Conservation (phyloP, 106 monocot species). For the Gastrodia elata region DNA sequence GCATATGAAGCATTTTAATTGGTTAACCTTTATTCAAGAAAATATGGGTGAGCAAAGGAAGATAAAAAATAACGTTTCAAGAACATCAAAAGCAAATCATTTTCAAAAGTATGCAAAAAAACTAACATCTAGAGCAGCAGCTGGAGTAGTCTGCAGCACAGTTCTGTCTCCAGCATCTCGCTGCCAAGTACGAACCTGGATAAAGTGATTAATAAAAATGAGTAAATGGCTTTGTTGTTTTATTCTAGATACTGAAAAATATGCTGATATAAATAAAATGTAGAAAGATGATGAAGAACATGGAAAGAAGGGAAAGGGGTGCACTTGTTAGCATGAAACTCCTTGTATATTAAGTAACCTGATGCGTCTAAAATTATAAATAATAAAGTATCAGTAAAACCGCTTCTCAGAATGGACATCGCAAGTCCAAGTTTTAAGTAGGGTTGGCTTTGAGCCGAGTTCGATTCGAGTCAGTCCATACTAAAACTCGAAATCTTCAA, state of each 20-base stretch:
- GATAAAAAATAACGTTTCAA: neutral
- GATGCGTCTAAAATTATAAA: neutral
- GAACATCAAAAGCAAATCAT: neutral
- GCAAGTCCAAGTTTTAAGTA: neutral
- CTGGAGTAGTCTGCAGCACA: slow-evolving; percentile 79
- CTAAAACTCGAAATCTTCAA: too few relatives aligned
- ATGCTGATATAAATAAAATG: neutral
- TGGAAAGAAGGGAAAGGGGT: too few relatives aligned
- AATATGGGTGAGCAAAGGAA: neutral
- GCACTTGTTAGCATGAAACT: too few relatives aligned
- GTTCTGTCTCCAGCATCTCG: slow-evolving; percentile 66
- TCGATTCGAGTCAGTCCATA: too few relatives aligned
- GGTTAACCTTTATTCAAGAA: neutral
- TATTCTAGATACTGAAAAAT: neutral
- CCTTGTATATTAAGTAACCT: too few relatives aligned
- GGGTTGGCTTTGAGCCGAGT: too few relatives aligned
- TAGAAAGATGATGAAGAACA: too few relatives aligned
- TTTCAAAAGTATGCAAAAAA: neutral
- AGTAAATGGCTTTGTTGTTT: neutral
- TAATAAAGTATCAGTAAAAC: neutral
- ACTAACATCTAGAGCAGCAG: slow-evolving; percentile 87
- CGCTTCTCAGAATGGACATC: neutral
- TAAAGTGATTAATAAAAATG: slow-evolving; percentile 1
- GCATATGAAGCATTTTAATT: neutral
- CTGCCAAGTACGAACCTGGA: slow-evolving; percentile 90